Evolutionary conservation across 768 basidiomycete species (phyloP), one percentile per base, ranked within the genome.

Genomic region (Tulasnella sp.): DNA sequence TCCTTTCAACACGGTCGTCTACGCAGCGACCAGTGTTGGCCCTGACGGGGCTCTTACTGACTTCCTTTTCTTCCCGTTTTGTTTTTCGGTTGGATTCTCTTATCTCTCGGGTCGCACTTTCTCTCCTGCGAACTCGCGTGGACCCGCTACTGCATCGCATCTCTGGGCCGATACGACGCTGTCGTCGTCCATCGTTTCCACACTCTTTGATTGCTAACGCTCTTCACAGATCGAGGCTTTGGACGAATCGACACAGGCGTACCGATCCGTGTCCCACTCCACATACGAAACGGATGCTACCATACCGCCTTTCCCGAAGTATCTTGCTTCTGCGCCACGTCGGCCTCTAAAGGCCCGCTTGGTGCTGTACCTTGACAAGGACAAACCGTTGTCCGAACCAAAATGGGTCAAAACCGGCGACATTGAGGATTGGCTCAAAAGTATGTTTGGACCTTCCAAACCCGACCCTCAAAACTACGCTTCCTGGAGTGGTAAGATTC

Each of bases 371-470:
- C 77, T 98, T 60, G 94, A 99, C 68, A 86, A 79, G 57, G 80
- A 78, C 31, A 81, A 86, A 58, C 96, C 96, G 0, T 71, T 98
- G 32, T 92, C 91, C 14, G 92, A 97, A 67, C 91, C 96, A 6
- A 86, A 90, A 67, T 99, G 94, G 96, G 90, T 91, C 35, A 89
- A 91, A 69, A 84, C 85, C 6, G 94, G 94, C 29, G 87, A 93
- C 66, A 79, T 93, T 21, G 89, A 94, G 63, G 91, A 92, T 36
- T 98, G 93, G 93, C 71, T 89, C 63, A 80, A 81, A 68, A 86
- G 79, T 63, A 87, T 88, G 76, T 86, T 89, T 68, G 87, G 86
- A 2, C 43, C 39, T 27, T n/a, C 32, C 31, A 57, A 37, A 42
- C 39, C 56, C 19, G 49, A 59, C 59, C 39, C 58, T 37, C 61